A percentile compares a stretch with the other conserved stretches of the same genome.
These are phyloP conservation scores for Pleurotus sapidus DNA, from an alignment of 768 basidiomycete species.

Conservation along the genomic window DNA sequence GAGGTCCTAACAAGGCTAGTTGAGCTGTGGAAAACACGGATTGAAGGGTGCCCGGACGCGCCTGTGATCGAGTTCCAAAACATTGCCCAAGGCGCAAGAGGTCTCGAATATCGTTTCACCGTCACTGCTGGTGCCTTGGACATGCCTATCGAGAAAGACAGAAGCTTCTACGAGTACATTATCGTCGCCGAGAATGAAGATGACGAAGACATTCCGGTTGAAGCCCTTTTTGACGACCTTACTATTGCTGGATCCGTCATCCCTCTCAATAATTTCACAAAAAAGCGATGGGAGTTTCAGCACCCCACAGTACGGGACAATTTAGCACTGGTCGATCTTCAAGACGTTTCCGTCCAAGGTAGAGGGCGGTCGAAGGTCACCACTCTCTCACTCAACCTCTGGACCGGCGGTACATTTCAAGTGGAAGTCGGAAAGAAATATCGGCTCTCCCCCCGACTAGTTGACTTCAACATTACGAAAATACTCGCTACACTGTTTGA, in stretches of 20 bases:
- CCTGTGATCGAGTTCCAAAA: constrained; percentile 38
- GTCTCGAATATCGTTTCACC: constrained; percentile 33
- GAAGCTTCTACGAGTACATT: constrained; percentile 42
- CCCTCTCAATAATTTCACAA: constrained; percentile 38
- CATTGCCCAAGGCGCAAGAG: constrained; percentile 21
- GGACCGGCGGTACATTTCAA: constrained; percentile 26
- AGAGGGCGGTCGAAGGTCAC: constrained; percentile 18
- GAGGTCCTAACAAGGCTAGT: constrained; percentile 43
- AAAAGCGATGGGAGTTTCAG: constrained; percentile 34
- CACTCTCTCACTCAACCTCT: constrained; percentile 34
- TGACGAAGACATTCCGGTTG: constrained; percentile 33
- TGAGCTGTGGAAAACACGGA: constrained; percentile 45
- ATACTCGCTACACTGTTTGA: constrained; percentile 42
- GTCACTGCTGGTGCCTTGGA: constrained; percentile 42
- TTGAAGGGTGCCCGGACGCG: constrained; percentile 47
- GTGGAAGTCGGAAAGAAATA: constrained; percentile 33
- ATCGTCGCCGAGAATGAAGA: constrained; percentile 34
- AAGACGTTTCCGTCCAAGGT: constrained; percentile 32
- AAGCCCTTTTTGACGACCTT: constrained; percentile 49
- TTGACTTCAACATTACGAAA: constrained; percentile 52
- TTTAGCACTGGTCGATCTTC: constrained; percentile 38
- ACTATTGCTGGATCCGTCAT: constrained; percentile 42
- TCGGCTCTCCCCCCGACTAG: constrained; percentile 46
- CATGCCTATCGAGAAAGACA: constrained; percentile 36
- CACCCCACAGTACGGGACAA: constrained; percentile 33